phyloP scores from a whole-genome alignment of 257 asterid genomes.

The Scutellaria minor region DNA sequence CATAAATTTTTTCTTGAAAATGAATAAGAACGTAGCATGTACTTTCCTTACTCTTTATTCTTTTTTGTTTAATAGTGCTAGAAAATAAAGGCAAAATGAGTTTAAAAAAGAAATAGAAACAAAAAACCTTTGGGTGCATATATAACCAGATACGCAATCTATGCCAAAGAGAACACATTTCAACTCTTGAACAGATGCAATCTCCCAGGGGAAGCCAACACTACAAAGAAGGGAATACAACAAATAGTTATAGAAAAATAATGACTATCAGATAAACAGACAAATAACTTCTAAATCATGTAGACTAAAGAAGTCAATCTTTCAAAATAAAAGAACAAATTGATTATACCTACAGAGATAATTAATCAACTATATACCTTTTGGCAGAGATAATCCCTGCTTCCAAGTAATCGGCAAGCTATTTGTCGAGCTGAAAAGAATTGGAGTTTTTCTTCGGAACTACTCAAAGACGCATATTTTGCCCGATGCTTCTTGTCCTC shows the following conservation, averaged over 20 bases:
- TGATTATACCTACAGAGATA: constrained; percentile 28
- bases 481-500: constrained; percentile 93
- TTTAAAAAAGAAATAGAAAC: constrained; percentile 11
- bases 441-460: constrained; percentile 79
- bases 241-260: neutral
- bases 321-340: constrained; percentile 28
- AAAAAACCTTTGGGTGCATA: constrained; percentile 94
- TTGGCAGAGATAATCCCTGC: constrained; percentile 93
- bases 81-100: constrained; percentile 1
- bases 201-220: constrained; percentile 91
- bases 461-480: constrained; percentile 65
- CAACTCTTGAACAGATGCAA: constrained; percentile 79
- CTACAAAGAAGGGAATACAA: constrained; percentile 45
- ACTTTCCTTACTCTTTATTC: neutral
- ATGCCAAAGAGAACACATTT: constrained; percentile 57
- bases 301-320: constrained; percentile 12
- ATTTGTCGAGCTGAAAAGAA: constrained; percentile 95
- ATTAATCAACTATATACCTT: constrained; percentile 55
- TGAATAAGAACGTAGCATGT: constrained; percentile 13
- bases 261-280: neutral
- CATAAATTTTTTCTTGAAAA: neutral
- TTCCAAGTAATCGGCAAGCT: constrained; percentile 95
- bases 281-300: constrained; percentile 1
- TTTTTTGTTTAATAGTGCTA: neutral
- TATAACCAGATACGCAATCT: constrained; percentile 81